A percentile compares a stretch with the other conserved stretches of the same genome.
phyloP scores from a whole-genome alignment of 148 eudicot species.

The Silene conica region DNA sequence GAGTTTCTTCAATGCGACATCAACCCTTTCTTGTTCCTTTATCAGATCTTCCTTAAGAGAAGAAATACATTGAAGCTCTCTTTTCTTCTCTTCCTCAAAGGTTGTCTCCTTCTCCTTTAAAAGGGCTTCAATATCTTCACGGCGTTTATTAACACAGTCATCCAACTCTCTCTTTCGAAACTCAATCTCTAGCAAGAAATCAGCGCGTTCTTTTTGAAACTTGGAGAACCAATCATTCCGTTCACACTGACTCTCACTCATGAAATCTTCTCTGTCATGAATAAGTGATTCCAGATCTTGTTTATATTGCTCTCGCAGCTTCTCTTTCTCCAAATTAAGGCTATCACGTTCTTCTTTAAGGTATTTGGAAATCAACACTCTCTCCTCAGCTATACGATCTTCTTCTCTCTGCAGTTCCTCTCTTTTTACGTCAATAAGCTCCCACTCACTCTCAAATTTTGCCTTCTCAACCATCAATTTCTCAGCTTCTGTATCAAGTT shows the following conservation, averaged over 20 bases:
- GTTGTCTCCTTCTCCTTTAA: conserved; percentile 64
- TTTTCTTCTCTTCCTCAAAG: conserved; percentile 75
- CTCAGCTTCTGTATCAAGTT: conserved; percentile 79
- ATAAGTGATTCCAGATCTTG: conserved; percentile 64
- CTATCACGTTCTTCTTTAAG: conserved; percentile 77
- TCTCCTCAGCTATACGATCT: conserved; percentile 68
- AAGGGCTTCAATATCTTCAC: conserved; percentile 80
- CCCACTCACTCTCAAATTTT: conserved; percentile 89
- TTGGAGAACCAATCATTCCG: conserved; percentile 76
- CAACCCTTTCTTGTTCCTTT: conserved; percentile 63
- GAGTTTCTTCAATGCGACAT: conserved; percentile 62
- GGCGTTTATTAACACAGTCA: conserved; percentile 64
- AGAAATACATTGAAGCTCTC: conserved; percentile 55
- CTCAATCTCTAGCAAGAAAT: conserved; percentile 69
- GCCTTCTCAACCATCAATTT: conserved; percentile 66
- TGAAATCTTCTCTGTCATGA: conserved; percentile 62
- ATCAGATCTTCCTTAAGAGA: conserved; percentile 52
- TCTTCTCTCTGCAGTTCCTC: conserved; percentile 64
- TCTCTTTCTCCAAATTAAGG: conserved; percentile 68
- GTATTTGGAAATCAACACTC: conserved; percentile 43
- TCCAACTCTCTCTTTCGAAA: conserved; percentile 74
- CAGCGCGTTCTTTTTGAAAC: conserved; percentile 79
- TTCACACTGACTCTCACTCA: conserved; percentile 66
- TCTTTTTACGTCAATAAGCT: conserved; percentile 80
- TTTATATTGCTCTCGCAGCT: conserved; percentile 60